Conservation (phyloP, 768 basidiomycete genomes). For the Porpolomopsis calyptriformis region DNA sequence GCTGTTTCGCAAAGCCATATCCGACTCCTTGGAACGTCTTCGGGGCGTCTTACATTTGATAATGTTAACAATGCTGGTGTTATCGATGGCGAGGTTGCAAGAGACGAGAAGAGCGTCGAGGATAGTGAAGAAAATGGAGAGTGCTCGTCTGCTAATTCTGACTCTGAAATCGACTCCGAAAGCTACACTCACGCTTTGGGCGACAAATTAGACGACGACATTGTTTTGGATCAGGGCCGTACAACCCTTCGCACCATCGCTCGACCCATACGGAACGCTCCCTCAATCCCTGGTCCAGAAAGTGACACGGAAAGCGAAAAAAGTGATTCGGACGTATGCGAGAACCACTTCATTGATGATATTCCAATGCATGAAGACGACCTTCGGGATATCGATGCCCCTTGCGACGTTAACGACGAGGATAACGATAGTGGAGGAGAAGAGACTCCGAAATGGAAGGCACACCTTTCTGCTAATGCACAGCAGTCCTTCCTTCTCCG, state of each 20-base stretch:
- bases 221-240: constrained; percentile 39
- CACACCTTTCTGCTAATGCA: constrained; percentile 44
- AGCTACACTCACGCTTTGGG: constrained; percentile 15
- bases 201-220: constrained; percentile 1
- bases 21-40: constrained; percentile 73
- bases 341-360: too few relatives aligned
- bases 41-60: constrained; percentile 48
- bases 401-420: constrained; percentile 40
- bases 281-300: constrained; percentile 25
- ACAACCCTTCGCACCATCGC: constrained; percentile 34
- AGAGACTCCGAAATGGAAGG: constrained; percentile 65
- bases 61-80: constrained; percentile 24
- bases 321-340: constrained; percentile 64
- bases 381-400: constrained; percentile 30
- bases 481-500: constrained; percentile 30
- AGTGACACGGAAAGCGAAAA: constrained; percentile 56
- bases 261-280: constrained; percentile 23
- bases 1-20: constrained; percentile 74
- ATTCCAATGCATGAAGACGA: constrained; percentile 18
- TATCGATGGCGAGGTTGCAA: constrained; percentile 20
- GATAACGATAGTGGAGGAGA: constrained; percentile 27
- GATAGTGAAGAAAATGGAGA: constrained; percentile 6
- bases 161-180: constrained; percentile 8
- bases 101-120: constrained; percentile 22
- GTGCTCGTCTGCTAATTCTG: neutral